Conservation (phyloP, 1,284 basidiomycete species). For the Cutaneotrichosporon daszewskae region DNA sequence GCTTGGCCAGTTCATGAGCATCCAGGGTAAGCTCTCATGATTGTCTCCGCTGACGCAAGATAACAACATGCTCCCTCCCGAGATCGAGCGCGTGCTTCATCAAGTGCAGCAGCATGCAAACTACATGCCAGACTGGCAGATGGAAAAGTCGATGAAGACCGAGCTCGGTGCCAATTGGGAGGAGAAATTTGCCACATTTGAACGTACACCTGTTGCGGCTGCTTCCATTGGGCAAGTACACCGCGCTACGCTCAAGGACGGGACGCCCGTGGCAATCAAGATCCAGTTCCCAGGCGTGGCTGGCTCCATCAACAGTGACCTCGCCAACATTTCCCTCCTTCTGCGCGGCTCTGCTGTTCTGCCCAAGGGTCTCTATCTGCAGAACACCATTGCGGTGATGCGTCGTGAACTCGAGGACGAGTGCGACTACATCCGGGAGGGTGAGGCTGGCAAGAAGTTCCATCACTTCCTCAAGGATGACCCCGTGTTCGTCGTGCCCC, state of each 20-base stretch:
- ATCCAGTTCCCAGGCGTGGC: conserved; percentile 92
- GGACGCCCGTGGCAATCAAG: conserved; percentile 71
- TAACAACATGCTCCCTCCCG: conserved; percentile 78
- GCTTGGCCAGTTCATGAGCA: conserved; percentile 94
- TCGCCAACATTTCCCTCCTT: conserved; percentile 78
- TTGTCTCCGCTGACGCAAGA: conserved; percentile 49
- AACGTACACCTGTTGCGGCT: conserved; percentile 84
- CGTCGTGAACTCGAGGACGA: conserved; percentile 89
- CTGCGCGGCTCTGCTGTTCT: conserved; percentile 73
- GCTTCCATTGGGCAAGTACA: conserved; percentile 98
- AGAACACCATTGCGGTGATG: conserved; percentile 82
- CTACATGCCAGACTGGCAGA: conserved; percentile 98
- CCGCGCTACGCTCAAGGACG: conserved; percentile 58
- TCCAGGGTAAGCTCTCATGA: conserved; percentile 63
- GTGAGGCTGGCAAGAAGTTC: conserved; percentile 65
- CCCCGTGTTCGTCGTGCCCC: conserved; percentile 72
- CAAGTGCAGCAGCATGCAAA: conserved; percentile 92
- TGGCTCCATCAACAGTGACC: conserved; percentile 77
- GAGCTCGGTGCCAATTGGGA: conserved; percentile 76
- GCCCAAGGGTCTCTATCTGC: conserved; percentile 82
- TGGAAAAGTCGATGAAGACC: conserved; percentile 76
- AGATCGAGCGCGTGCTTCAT: conserved; percentile 81
- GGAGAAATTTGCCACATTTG: conserved; percentile 66
- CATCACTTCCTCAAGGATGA: conserved; percentile 57
- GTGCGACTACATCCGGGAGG: conserved; percentile 89